Conservation (phyloP, 371 early-diverging fungal genomes). For the Lichtheimia hyalospora region DNA sequence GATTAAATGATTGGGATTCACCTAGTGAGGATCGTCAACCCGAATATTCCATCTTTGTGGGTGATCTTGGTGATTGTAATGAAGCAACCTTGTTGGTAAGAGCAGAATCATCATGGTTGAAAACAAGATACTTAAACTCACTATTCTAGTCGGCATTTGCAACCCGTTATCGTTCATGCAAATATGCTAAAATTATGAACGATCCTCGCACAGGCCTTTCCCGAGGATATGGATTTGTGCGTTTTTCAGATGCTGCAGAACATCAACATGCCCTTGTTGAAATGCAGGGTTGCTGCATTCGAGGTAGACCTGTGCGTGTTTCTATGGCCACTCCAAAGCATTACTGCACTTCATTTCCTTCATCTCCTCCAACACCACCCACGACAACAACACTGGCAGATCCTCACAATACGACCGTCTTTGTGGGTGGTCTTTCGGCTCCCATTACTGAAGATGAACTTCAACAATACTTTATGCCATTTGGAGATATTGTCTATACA, state of each 20-base stretch:
- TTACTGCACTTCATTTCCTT: background rate
- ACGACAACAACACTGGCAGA: background rate
- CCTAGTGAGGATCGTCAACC: conserved; percentile 57
- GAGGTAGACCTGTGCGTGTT: conserved; percentile 81
- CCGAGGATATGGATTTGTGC: conserved; percentile 87
- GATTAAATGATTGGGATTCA: too few species aligned
- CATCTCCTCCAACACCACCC: background rate
- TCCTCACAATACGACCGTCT: conserved; percentile 81
- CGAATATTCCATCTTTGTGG: conserved; percentile 86
- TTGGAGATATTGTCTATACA: conserved; percentile 87
- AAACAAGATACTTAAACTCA: background rate
- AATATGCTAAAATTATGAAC: conserved; percentile 82
- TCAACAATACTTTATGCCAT: conserved; percentile 68
- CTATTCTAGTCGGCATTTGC: conserved; percentile 47
- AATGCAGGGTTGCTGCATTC: conserved; percentile 73
- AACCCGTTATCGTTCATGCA: conserved; percentile 64
- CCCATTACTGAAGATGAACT: conserved; percentile 82
- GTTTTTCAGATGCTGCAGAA: conserved; percentile 73
- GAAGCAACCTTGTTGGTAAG: conserved; percentile 71
- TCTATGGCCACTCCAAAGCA: conserved; percentile 78
- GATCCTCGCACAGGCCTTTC: conserved; percentile 76
- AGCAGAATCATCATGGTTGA: background rate
- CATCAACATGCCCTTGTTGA: conserved; percentile 73
- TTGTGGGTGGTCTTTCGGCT: conserved; percentile 85
- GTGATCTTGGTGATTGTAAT: conserved; percentile 79